Base-by-base conservation (phyloP, 1,139 yeast genomes). In the Suhomyces guaymorum region DNA sequence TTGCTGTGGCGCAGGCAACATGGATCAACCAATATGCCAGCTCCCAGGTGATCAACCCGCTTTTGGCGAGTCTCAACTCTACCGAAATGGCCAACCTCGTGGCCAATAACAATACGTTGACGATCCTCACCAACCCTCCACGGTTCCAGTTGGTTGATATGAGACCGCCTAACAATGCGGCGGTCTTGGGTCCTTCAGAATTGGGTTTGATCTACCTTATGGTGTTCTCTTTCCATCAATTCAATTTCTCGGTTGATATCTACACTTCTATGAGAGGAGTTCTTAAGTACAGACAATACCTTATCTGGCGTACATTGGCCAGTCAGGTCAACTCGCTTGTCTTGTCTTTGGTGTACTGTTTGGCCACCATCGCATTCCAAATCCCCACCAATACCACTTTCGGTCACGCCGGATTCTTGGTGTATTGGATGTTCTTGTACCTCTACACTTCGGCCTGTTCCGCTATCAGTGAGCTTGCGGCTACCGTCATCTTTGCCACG, bases 301-400 rank as follows among this genome's bases (percentile, higher is more conserved):
- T 79, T 9, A 32, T 72, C 3, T 80, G 75, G 59, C 62, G 89
- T 35, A 45, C 75, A 15, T 13, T 67, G 2, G 59, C 77, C 4
- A 64, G 78, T 4, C 73, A 71, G 46, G 24, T 70, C 1, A 68
- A 78, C 14, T 75, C 73, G 41, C 56, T 81, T 32, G 51, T 80
- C 21, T 55, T 80, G 18, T 72, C 83, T 0, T 57, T 82, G 33
- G 72, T 77, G 31, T 78, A 76, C 48, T 66, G 78, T 18, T 55
- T 80, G 24, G 75, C 78, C 5, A 73, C 85, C n/a, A 69, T 80
- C 6, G 81, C 82, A 1, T 81, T 75, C 59, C 77, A 73, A 43
- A 66, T 78, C 7, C 73, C 80, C 39, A 73, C 77, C 41, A 68
- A 71, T 8, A 40, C 43, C 9, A 64, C 82, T 0, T 80, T 73